phyloP scores from a whole-genome alignment of 768 basidiomycete genomes.

The Trametes cubensis region DNA sequence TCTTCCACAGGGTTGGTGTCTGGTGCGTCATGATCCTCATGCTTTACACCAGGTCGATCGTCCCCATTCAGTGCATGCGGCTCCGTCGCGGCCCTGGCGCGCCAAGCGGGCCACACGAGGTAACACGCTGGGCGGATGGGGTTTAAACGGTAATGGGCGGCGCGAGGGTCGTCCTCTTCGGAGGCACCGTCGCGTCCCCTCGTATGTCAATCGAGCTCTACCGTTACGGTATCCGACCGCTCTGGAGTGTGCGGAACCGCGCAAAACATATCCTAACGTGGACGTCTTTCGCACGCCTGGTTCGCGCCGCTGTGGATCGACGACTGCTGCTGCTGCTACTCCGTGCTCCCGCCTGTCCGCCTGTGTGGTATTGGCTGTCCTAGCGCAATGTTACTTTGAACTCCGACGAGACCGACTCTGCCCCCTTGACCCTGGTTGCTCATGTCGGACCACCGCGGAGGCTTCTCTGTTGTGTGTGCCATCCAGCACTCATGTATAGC shows the following conservation, averaged over 20 bases:
- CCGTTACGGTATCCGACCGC: background rate
- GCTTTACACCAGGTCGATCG: background rate
- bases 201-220: background rate
- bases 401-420: background rate
- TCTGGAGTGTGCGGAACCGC: no score
- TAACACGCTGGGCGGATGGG: background rate
- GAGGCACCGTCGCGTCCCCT: background rate
- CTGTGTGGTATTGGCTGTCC: background rate
- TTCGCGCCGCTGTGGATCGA: background rate
- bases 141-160: background rate
- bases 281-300: no score
- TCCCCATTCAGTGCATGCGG: constrained; percentile 4
- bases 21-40: background rate
- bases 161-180: background rate
- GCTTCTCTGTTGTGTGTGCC: background rate
- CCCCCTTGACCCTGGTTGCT: background rate
- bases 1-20: background rate
- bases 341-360: background rate
- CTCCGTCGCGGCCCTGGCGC: background rate
- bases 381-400: background rate
- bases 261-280: no score
- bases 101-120: background rate
- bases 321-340: background rate
- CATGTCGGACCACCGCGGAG: background rate
- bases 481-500: no score